These are phyloP conservation scores for Fusarium sp. DNA, from an alignment of 2,329 filamentous ascomycete genomes.

Conservation along the genomic window DNA sequence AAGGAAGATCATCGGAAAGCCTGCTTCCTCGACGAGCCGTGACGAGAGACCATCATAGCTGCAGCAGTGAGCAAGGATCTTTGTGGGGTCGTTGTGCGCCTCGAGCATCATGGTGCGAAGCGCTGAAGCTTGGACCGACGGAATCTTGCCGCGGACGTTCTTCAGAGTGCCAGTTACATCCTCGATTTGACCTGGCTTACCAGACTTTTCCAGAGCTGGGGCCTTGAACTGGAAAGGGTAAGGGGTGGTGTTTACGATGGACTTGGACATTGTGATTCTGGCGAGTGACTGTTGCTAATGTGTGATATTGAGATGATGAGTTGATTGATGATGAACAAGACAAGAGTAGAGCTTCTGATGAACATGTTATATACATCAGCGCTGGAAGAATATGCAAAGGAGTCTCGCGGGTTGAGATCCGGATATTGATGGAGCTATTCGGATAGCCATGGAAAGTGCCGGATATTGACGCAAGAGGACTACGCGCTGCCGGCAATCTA, in stretches of 20 bases:
- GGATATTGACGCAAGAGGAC: constrained; percentile 10
- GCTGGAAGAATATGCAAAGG: background rate
- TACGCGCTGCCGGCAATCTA: background rate
- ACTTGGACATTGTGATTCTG: constrained; percentile 33
- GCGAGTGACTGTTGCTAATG: background rate
- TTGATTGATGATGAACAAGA: background rate
- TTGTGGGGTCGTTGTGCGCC: constrained; percentile 57
- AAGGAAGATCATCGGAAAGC: constrained; percentile 63
- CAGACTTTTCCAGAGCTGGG: constrained; percentile 24
- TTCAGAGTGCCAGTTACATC: constrained; percentile 21
- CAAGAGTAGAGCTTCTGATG: background rate
- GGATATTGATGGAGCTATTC: constrained; percentile 11
- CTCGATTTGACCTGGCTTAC: constrained; percentile 27
- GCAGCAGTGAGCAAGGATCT: constrained; percentile 61
- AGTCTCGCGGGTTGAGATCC: background rate
- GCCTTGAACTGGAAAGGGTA: constrained; percentile 53
- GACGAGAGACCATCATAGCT: constrained; percentile 62
- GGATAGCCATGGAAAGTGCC: constrained; percentile 29
- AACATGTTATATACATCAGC: constrained; percentile 1
- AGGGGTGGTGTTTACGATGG: constrained; percentile 50
- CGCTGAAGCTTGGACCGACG: constrained; percentile 56
- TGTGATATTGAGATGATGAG: background rate
- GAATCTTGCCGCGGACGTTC: constrained; percentile 48
- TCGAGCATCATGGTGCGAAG: constrained; percentile 60
- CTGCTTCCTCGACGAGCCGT: constrained; percentile 61